Evolutionary conservation across 192 early-diverging fungal genomes (phyloP), one percentile per base, ranked within the genome.

Genomic region (Umbelopsis ramanniana): DNA sequence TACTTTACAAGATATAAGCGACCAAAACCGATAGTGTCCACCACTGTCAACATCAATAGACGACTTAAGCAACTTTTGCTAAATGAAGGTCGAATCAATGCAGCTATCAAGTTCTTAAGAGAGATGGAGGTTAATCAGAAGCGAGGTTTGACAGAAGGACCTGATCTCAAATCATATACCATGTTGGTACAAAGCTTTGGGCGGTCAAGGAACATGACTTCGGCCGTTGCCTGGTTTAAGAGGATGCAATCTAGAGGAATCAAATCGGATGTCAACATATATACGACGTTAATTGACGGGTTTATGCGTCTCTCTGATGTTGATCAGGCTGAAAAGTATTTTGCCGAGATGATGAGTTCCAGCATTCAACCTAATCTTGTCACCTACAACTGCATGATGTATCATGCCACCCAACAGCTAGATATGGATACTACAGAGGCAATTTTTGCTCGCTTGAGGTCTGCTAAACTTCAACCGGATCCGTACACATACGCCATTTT

Each of bases 301-400:
- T 77, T 78, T 60, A 71, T 84, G 72, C 69, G 67, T 45, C 43
- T 67, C 11, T 48, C 52, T 1, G 19, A 76, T 54, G 47, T 79
- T 7, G 76, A 75, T 46, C 50, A 72, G 21, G 73, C 73, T 9
- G 80, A 84, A 45, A n/a, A 35, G 38, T 52, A 74, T 52, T 82
- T 82, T 60, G 15, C 69, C 21, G 22, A 24, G 4, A 84, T 84
- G 83, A 79, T 76, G 63, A 22, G 50, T 12, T 46, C 52, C 2
- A 29, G 54, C 6, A 73, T 82, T 24, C 21, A 79, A 45, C 83
- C 83, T 17, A 77, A 71, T 43, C 40, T 79, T 2, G 78, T 72
- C 6, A 82, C 75, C 15, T 84, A 82, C 69, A 84, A 84, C 53
- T 66, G 73, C 9, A 50, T 84, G 40, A 79, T 84, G 72, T 66